A percentile compares a stretch with the other conserved stretches of the same genome.
These are phyloP conservation scores for Lodderomyces metapsilosis DNA, from an alignment of 1,139 yeast genomes.

Conservation along the genomic window DNA sequence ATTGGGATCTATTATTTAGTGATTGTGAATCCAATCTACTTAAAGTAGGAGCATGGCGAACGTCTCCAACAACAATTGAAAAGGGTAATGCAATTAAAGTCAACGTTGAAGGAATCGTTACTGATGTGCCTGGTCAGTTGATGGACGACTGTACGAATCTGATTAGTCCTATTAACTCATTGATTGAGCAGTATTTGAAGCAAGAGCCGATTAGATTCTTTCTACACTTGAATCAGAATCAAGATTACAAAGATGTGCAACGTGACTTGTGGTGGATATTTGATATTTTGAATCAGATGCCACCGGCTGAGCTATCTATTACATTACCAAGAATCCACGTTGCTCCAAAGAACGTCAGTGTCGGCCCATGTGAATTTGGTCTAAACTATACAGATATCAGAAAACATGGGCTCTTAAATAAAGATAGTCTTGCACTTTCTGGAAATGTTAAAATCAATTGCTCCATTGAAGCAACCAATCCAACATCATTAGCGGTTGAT, in stretches of 20 bases:
- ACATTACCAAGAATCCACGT: conserved; percentile 10
- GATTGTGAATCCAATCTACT: conserved; percentile 23
- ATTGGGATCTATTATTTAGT: conserved; percentile 28
- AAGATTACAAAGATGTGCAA: conserved; percentile 12
- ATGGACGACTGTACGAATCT: conserved; percentile 19
- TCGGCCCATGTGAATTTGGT: background rate
- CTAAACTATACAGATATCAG: background rate
- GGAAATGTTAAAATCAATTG: background rate
- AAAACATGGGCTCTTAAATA: background rate
- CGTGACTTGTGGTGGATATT: conserved; percentile 24
- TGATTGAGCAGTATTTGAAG: conserved; percentile 22
- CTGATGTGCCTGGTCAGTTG: conserved; percentile 19
- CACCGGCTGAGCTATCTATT: conserved; percentile 9
- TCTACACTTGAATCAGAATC: conserved; percentile 20
- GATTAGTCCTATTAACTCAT: conserved; percentile 23
- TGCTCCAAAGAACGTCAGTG: conserved; percentile 8
- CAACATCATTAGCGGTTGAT: conserved; percentile 1
- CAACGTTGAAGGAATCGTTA: conserved; percentile 14
- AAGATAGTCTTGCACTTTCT: conserved; percentile 1
- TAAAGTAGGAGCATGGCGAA: conserved; percentile 26
- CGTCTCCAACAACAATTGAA: conserved; percentile 16
- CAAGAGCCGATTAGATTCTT: conserved; percentile 20
- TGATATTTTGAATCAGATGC: conserved; percentile 15
- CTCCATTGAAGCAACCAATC: background rate
- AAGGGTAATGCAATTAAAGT: conserved; percentile 18